phyloP scores from a whole-genome alignment of 306 rosid species.

The Astragalus membranaceus region DNA sequence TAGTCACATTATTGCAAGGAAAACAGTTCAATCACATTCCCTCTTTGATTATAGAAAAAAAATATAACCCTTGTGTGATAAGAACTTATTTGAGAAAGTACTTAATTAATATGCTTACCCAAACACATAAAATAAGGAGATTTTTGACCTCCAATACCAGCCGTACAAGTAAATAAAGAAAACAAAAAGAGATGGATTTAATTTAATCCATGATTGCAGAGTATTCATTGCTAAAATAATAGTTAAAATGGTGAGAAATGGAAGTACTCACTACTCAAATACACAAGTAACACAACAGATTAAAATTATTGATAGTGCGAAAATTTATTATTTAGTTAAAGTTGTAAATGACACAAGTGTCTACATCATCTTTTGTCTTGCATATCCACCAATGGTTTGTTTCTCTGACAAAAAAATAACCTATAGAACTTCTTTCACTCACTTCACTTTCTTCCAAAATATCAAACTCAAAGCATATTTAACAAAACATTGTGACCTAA shows the following conservation, averaged over 20 bases:
- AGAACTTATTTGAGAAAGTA: too few species aligned
- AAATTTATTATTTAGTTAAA: not conserved
- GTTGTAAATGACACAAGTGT: not conserved
- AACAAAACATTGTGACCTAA: not conserved
- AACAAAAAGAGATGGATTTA: not conserved
- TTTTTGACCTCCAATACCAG: not conserved
- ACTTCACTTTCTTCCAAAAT: not conserved
- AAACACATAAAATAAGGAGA: not conserved
- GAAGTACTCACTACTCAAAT: not conserved
- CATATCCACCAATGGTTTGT: not conserved
- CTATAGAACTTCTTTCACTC: not conserved
- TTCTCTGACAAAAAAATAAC: not conserved
- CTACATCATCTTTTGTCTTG: not conserved
- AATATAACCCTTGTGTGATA: too few species aligned
- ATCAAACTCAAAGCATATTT: not conserved
- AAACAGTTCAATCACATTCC: too few species aligned
- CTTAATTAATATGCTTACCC: too few species aligned
- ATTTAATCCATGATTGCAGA: not conserved
- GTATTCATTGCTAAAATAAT: not conserved
- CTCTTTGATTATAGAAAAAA: too few species aligned
- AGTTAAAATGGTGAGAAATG: not conserved
- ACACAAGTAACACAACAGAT: not conserved
- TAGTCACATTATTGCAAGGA: too few species aligned
- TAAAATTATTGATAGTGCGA: not conserved
- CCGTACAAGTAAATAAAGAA: not conserved